These are phyloP conservation scores for Kwoniella sp. DNA, from an alignment of 768 basidiomycete genomes.

Conservation along the genomic window DNA sequence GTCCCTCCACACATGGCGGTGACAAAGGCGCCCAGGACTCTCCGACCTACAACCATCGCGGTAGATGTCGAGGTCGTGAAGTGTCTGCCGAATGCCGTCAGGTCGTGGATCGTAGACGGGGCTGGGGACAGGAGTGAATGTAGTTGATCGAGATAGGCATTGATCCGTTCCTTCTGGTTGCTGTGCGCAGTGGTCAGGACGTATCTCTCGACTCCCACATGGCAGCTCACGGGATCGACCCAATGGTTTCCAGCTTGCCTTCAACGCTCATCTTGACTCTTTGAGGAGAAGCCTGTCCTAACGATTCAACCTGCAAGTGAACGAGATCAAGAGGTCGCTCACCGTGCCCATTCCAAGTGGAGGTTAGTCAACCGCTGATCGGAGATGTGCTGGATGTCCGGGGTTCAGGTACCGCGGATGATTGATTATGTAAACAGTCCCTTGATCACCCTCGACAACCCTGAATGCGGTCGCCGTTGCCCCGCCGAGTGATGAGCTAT, in stretches of 20 bases:
- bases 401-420: too few species aligned
- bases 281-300: too few species aligned
- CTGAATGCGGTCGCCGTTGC: too few species aligned
- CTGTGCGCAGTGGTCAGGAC: constrained; percentile 7
- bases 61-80: constrained; percentile 70
- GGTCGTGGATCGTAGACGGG: constrained; percentile 16
- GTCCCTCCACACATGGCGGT: constrained; percentile 35
- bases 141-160: constrained; percentile 67
- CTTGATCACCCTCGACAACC: too few species aligned
- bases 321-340: too few species aligned
- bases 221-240: constrained; percentile 20
- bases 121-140: constrained; percentile 10
- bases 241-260: constrained; percentile 19
- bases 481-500: too few species aligned
- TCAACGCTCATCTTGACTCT: constrained; percentile 22
- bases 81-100: constrained; percentile 66
- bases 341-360: too few species aligned
- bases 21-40: constrained; percentile 80
- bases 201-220: background rate
- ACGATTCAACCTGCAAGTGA: too few species aligned
- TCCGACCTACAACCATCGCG: constrained; percentile 81
- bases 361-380: too few species aligned
- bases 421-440: too few species aligned
- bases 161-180: constrained; percentile 52
- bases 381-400: too few species aligned